phyloP scores from a whole-genome alignment of 768 basidiomycete species.

The Russula ochroleuca region DNA sequence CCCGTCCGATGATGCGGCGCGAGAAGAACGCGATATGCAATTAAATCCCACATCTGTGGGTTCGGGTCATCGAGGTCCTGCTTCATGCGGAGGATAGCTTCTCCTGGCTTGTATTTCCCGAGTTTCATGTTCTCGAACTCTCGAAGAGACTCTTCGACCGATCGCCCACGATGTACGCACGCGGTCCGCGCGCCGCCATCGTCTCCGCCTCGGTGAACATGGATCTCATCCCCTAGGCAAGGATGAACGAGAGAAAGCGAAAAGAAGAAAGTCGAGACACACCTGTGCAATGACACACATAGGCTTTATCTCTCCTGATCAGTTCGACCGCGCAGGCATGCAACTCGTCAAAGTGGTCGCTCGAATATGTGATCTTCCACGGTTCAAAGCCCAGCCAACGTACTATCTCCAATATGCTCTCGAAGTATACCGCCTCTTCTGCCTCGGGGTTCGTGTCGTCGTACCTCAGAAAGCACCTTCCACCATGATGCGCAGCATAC shows the following conservation, averaged over 20 bases:
- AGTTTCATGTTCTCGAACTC: conserved; percentile 93
- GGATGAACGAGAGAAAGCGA: neutral
- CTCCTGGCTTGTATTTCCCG: conserved; percentile 86
- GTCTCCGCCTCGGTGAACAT: conserved; percentile 77
- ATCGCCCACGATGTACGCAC: conserved; percentile 82
- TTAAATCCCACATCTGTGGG: conserved; percentile 99
- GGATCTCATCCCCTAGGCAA: conserved; percentile 82
- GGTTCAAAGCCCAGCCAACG: conserved; percentile 98
- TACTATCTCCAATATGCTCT: conserved; percentile 91
- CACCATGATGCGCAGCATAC: conserved; percentile 93
- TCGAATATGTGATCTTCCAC: conserved; percentile 98
- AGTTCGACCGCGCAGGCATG: conserved; percentile 85
- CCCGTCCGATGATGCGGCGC: conserved; percentile 91
- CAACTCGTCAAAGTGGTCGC: conserved; percentile 88
- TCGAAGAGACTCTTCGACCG: conserved; percentile 76
- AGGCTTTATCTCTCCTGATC: conserved; percentile 86
- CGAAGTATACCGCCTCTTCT: conserved; percentile 94
- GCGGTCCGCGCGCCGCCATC: conserved; percentile 75
- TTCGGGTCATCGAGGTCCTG: conserved; percentile 89
- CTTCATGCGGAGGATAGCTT: conserved; percentile 95
- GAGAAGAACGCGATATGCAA: conserved; percentile 90
- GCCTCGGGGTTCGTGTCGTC: conserved; percentile 99
- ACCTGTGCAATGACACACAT: conserved; percentile 96
- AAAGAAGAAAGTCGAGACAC: conserved; percentile 34
- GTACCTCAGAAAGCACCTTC: conserved; percentile 89